Evolutionary conservation across 2,329 filamentous ascomycete species (phyloP), one percentile per base, ranked within the genome.

Genomic region (Scedosporium aurantiacum): DNA sequence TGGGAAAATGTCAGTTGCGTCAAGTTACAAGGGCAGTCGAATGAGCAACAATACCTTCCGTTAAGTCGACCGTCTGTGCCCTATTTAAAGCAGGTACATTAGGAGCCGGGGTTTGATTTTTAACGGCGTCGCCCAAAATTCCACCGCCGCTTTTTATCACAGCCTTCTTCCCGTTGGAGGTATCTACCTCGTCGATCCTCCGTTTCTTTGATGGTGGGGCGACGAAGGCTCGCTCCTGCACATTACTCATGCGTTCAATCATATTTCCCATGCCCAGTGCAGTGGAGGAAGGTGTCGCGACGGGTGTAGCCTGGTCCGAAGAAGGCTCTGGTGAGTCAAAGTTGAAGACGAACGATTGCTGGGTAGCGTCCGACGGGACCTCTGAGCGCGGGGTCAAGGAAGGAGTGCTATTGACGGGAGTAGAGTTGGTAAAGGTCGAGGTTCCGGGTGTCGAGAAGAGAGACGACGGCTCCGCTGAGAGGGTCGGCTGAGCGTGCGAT

Each of bases 191-290:
- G 58, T 43, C 75, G 7, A 82, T 72, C 69, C 85, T 91, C 60
- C 84, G 75, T 59, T 85, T 85, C 74, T 93, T 93, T 28, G 79
- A 75, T 21, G 88, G 83, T 2, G 80, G 78, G 32, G 77, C 69
- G 23, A 50, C 47, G 71, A 78, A 64, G 69, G 76, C 67, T 27
- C 91, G 87, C 59, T 87, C 81, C 65, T 89, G 82, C 14, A 95
- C 82, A 65, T 87, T 86, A 70, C 92, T 90, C 70, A 91, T 79
- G 37, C 84, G 82, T 71, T 95, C 90, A 55, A 96, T 83, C 75
- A 91, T 83, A 61, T 75, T 74, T 8, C 80, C 78, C 66, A 84
- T 79, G 27, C 83, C 82, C 58, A 27, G n/a, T 16, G 21, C 23
- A 16, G 45, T 69, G 41, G 59, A 63, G 18, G 55, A 66, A n/a